phyloP scores from a whole-genome alignment of 23 red algal species.

The Gracilaria gracilis region DNA sequence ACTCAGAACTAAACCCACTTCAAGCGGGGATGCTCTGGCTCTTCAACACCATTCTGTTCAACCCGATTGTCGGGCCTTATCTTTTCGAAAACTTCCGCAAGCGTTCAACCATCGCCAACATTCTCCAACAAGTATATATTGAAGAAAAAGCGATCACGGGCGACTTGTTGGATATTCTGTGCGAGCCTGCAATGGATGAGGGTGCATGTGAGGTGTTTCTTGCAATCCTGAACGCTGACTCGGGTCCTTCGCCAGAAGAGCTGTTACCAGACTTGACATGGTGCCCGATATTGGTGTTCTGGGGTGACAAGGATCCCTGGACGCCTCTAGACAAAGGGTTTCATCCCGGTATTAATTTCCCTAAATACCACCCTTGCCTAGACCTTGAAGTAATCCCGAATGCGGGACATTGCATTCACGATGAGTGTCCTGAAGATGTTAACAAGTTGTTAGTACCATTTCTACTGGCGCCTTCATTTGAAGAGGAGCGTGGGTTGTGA shows the following conservation, averaged over 20 bases:
- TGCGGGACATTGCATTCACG: slow-evolving; percentile 74
- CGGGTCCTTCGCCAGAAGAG: slow-evolving; percentile 86
- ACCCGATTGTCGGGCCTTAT: slow-evolving; percentile 64
- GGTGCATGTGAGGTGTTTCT: slow-evolving; percentile 88
- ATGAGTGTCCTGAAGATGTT: slow-evolving; percentile 60
- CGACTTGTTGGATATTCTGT: slow-evolving; percentile 84
- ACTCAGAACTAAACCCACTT: slow-evolving; percentile 78
- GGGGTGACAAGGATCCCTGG: slow-evolving; percentile 97
- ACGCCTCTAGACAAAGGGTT: slow-evolving; percentile 78
- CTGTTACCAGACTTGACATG: slow-evolving; percentile 73
- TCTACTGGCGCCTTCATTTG: slow-evolving; percentile 37
- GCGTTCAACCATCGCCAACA: slow-evolving; percentile 66
- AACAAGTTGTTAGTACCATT: slow-evolving; percentile 66
- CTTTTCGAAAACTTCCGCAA: slow-evolving; percentile 91
- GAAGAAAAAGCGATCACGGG: slow-evolving; percentile 76
- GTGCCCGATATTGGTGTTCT: slow-evolving; percentile 84
- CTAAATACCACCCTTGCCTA: slow-evolving; percentile 55
- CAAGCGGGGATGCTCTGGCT: slow-evolving; percentile 51
- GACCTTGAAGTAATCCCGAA: slow-evolving; percentile 63
- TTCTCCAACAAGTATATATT: slow-evolving; percentile 84
- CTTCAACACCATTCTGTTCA: slow-evolving; percentile 76
- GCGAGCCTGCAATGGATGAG: slow-evolving; percentile 77
- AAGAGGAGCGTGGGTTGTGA: slow-evolving; percentile 34
- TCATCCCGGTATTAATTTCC: slow-evolving; percentile 74
- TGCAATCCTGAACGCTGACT: slow-evolving; percentile 74